phyloP scores from a whole-genome alignment of 208 protist species.

The Wallacemonas sp. region DNA sequence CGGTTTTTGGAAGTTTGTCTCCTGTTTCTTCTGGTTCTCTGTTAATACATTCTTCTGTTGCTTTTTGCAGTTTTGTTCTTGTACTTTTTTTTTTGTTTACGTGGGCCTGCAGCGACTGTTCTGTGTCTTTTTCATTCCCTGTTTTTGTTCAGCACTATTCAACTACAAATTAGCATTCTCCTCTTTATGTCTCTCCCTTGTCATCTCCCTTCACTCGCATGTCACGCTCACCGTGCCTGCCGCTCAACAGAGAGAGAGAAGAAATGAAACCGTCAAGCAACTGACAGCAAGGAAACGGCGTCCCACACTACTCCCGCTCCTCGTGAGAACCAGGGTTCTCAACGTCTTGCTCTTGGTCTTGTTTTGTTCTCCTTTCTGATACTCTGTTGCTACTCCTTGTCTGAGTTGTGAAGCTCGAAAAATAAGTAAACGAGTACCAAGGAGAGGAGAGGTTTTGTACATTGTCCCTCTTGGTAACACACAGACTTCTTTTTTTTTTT shows the following conservation, averaged over 20 bases:
- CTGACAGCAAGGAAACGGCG: too few species aligned
- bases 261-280: too few species aligned
- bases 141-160: slow-evolving; percentile 10
- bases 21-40: neutral
- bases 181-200: neutral
- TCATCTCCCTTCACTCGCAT: slow-evolving; percentile 1
- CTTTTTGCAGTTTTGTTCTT: neutral
- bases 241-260: too few species aligned
- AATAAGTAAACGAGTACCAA: too few species aligned
- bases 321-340: neutral
- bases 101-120: too few species aligned
- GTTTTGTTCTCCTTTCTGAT: neutral
- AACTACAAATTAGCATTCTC: too few species aligned
- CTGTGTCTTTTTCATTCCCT: neutral
- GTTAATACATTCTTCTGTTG: neutral
- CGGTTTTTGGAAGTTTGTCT: too few species aligned
- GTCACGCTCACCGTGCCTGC: too few species aligned
- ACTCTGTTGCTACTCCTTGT: neutral
- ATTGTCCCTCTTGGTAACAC: neutral
- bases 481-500: slow-evolving; percentile 14
- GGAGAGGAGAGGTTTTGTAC: too few species aligned
- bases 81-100: too few species aligned
- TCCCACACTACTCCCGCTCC: too few species aligned
- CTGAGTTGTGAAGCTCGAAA: too few species aligned
- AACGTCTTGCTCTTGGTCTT: neutral